phyloP scores from a whole-genome alignment of 768 basidiomycete species.

The Amanita polypyramis region DNA sequence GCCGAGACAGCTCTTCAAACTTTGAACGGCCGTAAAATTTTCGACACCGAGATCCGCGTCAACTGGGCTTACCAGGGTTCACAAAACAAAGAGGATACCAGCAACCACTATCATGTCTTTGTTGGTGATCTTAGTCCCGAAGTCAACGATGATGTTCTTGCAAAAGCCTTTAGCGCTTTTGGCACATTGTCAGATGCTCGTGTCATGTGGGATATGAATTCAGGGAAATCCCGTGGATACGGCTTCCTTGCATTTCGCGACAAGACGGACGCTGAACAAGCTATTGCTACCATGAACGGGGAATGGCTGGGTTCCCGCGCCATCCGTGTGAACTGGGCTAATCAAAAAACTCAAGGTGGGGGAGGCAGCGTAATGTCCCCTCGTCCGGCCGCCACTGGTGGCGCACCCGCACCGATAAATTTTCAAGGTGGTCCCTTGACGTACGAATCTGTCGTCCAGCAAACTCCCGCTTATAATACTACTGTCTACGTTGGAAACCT shows the following conservation, averaged over 20 bases:
- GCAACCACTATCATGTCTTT: conserved; percentile 96
- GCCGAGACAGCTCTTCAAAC: conserved; percentile 99
- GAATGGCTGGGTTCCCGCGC: conserved; percentile 98
- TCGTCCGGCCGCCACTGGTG: conserved; percentile 35
- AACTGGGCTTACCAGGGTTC: conserved; percentile 99
- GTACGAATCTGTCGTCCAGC: conserved; percentile 88
- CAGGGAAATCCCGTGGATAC: conserved; percentile 95
- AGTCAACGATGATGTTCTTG: conserved; percentile 95
- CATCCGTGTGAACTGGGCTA: conserved; percentile 99
- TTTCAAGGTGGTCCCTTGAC: conserved; percentile 83
- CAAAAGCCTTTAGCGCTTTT: conserved; percentile 95
- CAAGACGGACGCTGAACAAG: conserved; percentile 98
- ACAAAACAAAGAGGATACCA: conserved; percentile 98
- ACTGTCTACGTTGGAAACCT: conserved; percentile 99
- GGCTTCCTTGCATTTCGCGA: conserved; percentile 98
- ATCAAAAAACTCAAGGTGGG: conserved; percentile 89
- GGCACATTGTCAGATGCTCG: conserved; percentile 94
- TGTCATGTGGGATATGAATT: conserved; percentile 99
- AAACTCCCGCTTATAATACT: conserved; percentile 89
- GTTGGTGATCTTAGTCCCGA: conserved; percentile 99
- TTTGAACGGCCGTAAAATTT: conserved; percentile 97
- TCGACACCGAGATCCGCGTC: conserved; percentile 98
- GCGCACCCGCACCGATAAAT: conserved; percentile 83
- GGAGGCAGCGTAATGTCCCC: conserved; percentile 21
- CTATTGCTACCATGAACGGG: conserved; percentile 99